Evolutionary conservation across 75 land plant species (phyloP).

Genomic region (Isoetes taiwanensis): DNA sequence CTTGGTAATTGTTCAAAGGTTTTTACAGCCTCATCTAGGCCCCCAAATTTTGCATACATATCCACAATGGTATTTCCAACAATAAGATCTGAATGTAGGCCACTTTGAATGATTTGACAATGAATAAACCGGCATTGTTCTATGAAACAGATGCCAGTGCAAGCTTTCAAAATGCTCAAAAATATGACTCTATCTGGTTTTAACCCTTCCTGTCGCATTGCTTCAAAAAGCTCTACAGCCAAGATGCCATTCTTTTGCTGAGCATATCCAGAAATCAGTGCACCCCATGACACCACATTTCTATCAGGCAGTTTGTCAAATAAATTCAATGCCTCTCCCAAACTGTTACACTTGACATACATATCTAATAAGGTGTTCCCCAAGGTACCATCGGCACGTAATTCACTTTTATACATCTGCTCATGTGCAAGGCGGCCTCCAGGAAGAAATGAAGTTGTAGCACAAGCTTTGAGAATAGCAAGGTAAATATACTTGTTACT

Average conservation of each 20-base stretch:
- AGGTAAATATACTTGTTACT: constrained; percentile 46
- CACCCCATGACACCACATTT: constrained; percentile 27
- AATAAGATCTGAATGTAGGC: constrained; percentile 19
- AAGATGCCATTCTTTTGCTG: constrained; percentile 10
- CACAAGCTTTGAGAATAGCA: constrained; percentile 52
- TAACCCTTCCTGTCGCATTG: constrained; percentile 25
- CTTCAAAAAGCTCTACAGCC: constrained; percentile 21
- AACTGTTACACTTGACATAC: constrained; percentile 37
- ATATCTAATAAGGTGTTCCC: constrained; percentile 41
- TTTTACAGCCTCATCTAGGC: constrained; percentile 10
- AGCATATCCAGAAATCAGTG: constrained; percentile 31
- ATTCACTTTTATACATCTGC: constrained; percentile 18
- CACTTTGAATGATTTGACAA: constrained; percentile 17
- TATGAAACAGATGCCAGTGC: neutral
- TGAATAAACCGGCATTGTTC: constrained; percentile 34
- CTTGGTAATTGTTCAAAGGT: constrained; percentile 26
- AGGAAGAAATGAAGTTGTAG: constrained; percentile 22
- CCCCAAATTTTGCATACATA: constrained; percentile 25
- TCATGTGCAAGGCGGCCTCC: neutral
- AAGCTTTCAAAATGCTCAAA: constrained; percentile 29
- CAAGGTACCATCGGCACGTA: constrained; percentile 22
- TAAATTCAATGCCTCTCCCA: constrained; percentile 16
- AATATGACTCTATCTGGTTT: constrained; percentile 32
- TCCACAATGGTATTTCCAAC: constrained; percentile 28
- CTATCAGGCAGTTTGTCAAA: constrained; percentile 19